phyloP scores from a whole-genome alignment of 352 stramenopile species.

The Globisporangium spinosum region DNA sequence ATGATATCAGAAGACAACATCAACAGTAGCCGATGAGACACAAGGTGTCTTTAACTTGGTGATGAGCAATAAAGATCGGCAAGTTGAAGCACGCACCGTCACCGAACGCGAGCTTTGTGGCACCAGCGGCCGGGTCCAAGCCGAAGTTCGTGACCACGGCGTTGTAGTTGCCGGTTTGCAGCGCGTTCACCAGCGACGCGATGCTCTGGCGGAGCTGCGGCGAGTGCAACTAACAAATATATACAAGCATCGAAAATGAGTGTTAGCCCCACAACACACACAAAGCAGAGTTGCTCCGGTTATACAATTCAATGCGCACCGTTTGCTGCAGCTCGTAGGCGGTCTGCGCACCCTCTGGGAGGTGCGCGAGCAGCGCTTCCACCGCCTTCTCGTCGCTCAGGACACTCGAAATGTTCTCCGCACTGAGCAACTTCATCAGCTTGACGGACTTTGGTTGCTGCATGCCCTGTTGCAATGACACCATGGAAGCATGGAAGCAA shows the following conservation, averaged over 20 bases:
- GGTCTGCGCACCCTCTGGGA: conserved; percentile 82
- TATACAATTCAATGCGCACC: conserved; percentile 22
- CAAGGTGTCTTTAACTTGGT: not conserved
- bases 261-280: not conserved
- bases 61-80: not conserved
- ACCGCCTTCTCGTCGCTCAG: conserved; percentile 62
- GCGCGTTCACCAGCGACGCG: conserved; percentile 70
- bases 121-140: conserved; percentile 72
- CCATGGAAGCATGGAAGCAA: not conserved
- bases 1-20: not conserved
- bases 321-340: conserved; percentile 70
- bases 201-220: conserved; percentile 90
- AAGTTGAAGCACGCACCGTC: conserved; percentile 51
- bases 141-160: conserved; percentile 89
- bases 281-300: not conserved
- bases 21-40: not conserved
- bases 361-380: conserved; percentile 53
- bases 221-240: conserved; percentile 44
- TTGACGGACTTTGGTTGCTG: conserved; percentile 61
- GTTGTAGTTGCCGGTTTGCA: conserved; percentile 90
- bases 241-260: not conserved
- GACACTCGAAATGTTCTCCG: conserved; percentile 52
- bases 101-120: conserved; percentile 74
- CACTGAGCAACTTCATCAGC: conserved; percentile 58
- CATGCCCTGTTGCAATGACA: not conserved